Evolutionary conservation across 306 rosid species (phyloP), one percentile per base, ranked within the genome.

Genomic region (Inga laurina): DNA sequence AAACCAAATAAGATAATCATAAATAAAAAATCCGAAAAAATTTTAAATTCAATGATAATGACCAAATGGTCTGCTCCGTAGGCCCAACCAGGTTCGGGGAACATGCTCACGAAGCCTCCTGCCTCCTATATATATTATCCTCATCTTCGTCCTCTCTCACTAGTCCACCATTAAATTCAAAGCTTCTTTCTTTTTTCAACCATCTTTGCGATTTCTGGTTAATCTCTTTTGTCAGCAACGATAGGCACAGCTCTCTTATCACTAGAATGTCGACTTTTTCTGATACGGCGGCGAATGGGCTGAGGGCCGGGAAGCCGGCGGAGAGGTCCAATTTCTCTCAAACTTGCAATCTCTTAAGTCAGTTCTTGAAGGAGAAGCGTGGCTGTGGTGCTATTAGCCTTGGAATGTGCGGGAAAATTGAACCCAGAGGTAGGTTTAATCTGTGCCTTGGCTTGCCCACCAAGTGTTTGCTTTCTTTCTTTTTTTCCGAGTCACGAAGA

Each of bases 331-430:
- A 73, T 82, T 92, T 92, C 72, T 72, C 92, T 2, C 91, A 88
- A 83, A 89, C 91, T 3, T 92, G 94, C 81, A 85, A 81, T 72
- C 90, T 90, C 35, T 30, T 92, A 75, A 85, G 93, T 85, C 91
- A 88, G 62, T 92, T 74, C 79, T 64, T 92, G 91, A 92, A 86
- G 91, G 94, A 90, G 82, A 90, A 85, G 83, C 86, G 90, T 27
- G 78, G 37, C 77, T 75, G 78, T 52, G 80, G 72, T 35, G 82
- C 79, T 72, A 2, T 81, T 14, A 37, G 39, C 84, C 77, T 51
- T 77, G 84, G 72, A 46, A 72, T 82, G 35, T 2, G 46, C 19
- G 75, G 32, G 24, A 88, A 85, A 66, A 21, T 43, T 21, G 91
- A 88, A 39, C 7, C 85, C 79, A 80, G n/a, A 81, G 89, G 91